Evolutionary conservation across 306 rosid species (phyloP).

Genomic region (Vigna hirtella): DNA sequence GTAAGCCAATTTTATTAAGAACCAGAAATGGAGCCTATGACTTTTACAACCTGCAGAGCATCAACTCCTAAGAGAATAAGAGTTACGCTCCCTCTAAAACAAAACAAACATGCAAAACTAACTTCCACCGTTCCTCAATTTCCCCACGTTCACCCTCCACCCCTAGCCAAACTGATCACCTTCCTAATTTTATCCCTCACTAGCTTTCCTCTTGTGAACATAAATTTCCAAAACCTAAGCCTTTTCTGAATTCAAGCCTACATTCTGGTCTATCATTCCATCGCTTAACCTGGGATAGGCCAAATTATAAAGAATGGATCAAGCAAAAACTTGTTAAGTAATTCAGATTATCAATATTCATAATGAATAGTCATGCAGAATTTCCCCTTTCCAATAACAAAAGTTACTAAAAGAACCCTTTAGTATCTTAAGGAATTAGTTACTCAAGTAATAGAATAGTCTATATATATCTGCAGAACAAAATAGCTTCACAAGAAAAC

Average conservation of each 20-base stretch:
- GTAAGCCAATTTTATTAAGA: not conserved
- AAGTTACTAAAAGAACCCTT: not conserved
- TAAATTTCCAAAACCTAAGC: not conserved
- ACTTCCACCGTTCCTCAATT: not conserved
- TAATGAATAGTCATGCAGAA: slow-evolving; percentile 8
- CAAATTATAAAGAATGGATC: not conserved
- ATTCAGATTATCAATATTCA: not conserved
- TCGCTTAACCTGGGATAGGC: not conserved
- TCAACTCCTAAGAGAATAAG: not conserved
- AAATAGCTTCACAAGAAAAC: slow-evolving; percentile 6
- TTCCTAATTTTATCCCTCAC: not conserved
- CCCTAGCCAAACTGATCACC: not conserved
- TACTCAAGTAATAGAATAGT: not conserved
- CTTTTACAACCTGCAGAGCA: not conserved
- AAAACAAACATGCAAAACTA: not conserved
- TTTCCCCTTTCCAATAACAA: slow-evolving; percentile 4
- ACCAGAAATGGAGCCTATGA: not conserved
- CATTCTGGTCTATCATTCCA: not conserved
- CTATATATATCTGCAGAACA: not conserved
- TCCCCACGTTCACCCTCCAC: not conserved
- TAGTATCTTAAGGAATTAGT: not conserved
- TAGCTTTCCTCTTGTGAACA: not conserved
- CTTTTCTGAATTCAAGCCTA: not conserved
- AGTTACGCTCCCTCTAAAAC: not conserved
- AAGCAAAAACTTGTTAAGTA: not conserved